Evolutionary conservation across 306 rosid species (phyloP).

Genomic region (Arachis stenosperma): DNA sequence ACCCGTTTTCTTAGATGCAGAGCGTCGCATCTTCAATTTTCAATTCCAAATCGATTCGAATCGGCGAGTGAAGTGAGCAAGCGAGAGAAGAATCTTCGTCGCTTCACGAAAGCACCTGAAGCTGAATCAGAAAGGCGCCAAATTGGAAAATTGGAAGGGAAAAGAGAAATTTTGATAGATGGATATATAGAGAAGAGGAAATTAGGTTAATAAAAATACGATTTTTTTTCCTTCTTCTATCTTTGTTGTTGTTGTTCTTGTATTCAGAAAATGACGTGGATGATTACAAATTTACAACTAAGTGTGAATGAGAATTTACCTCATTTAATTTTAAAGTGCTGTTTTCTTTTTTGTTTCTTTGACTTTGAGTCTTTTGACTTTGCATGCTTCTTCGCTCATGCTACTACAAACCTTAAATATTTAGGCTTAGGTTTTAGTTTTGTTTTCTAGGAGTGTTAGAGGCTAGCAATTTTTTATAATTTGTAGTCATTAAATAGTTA

Average conservation of each 20-base stretch:
- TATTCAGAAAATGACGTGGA: slow-evolving; percentile 23
- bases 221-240: background rate
- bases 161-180: background rate
- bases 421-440: too few species aligned
- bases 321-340: too few species aligned
- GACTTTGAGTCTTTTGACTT: background rate
- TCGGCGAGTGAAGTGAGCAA: background rate
- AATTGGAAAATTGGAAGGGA: slow-evolving; percentile 5
- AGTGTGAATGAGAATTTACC: background rate
- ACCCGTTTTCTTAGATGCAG: slow-evolving; percentile 72
- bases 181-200: background rate
- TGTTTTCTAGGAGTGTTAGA: too few species aligned
- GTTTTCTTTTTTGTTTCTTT: background rate
- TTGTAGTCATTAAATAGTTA: too few species aligned
- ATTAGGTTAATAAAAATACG: background rate
- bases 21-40: slow-evolving; percentile 76
- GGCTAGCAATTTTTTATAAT: too few species aligned
- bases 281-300: slow-evolving; percentile 37
- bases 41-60: slow-evolving; percentile 12
- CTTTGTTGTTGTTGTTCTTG: background rate
- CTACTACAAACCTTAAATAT: too few species aligned
- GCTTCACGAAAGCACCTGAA: background rate
- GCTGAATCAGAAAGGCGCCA: slow-evolving; percentile 1
- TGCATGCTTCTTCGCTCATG: background rate
- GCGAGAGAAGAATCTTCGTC: slow-evolving; percentile 33